Conservation (phyloP, 2,329 filamentous ascomycete species). For the Neonectria neomacrospora region DNA sequence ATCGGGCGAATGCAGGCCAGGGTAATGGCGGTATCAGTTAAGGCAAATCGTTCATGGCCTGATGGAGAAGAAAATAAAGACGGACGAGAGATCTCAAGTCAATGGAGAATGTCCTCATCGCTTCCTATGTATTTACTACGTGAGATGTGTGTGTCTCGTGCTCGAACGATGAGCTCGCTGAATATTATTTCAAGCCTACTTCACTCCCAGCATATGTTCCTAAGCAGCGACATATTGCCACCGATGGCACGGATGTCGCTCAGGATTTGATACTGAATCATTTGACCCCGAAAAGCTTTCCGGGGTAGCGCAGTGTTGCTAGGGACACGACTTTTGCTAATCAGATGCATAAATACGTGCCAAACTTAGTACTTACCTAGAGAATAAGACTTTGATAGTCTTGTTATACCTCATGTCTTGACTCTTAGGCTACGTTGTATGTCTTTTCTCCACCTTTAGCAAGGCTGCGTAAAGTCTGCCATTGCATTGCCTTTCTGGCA, state of each 20-base stretch:
- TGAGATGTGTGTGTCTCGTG: neutral
- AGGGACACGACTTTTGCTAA: too few species aligned
- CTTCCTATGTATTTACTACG: constrained; percentile 10
- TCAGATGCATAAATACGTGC: too few species aligned
- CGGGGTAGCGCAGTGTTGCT: too few species aligned
- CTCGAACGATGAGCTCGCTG: neutral
- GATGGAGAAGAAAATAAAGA: constrained; percentile 20
- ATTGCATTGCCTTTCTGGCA: neutral
- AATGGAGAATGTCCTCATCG: neutral
- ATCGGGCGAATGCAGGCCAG: constrained; percentile 14
- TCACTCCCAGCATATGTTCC: neutral
- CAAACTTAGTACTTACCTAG: too few species aligned
- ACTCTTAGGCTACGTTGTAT: too few species aligned
- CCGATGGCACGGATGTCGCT: too few species aligned
- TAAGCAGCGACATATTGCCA: neutral
- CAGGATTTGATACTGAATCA: too few species aligned
- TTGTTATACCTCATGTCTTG: too few species aligned
- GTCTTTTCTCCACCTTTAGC: too few species aligned
- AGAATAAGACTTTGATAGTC: too few species aligned
- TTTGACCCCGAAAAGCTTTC: too few species aligned
- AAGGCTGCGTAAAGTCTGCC: neutral
- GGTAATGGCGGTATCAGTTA: constrained; percentile 19
- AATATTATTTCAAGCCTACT: neutral
- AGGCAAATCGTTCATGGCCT: constrained; percentile 20
- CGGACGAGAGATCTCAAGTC: neutral